Evolutionary conservation across 306 rosid species (phyloP), one percentile per base, ranked within the genome.

Genomic region (Luffa aegyptiaca): DNA sequence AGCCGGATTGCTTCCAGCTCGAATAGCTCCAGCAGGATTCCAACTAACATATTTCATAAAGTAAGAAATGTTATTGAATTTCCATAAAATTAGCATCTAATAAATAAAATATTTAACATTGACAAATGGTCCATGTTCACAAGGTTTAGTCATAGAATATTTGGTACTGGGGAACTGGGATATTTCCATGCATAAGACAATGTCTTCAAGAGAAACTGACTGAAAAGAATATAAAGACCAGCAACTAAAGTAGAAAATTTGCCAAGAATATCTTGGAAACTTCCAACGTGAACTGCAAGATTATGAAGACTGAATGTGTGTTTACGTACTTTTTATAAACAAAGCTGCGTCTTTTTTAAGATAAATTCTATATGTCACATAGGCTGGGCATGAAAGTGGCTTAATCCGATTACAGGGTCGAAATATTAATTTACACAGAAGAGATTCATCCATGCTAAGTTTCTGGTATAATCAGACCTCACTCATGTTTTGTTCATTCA

Each of bases 11-110:
- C 89, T 76, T 59, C 99, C 99, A 75, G 89, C 81, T 88, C 94
- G 91, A 85, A 95, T 90, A 83, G 99, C 97, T 82, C 94, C 99
- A 36, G 92, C 87, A 79, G 97, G 99, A 84, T 46, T 92, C 99
- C 97, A 95, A 84, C 99, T 95, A 90, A 84, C 83, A 91, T 26
- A 75, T 71, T 78, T 55, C 78, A 76, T 57, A 80, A 80, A 21
- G 57, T 13, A 18, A 79, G 83, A 86, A 55, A 86, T 80, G 77
- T 48, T n/a, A 64, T 6, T 55, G 39, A 78, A 73, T 66, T 53
- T 62, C 58, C 70, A 61, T 9, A 74, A 49, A 12, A 78, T 44
- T 70, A 61, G 49, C 49, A 79, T 44, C 69, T 42, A 57, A 72
- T 18, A 45, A 35, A 26, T 72, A 57, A 2, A 82, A 18, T 20